A percentile compares a stretch with the other conserved stretches of the same genome.
Evolutionary conservation across 2,329 filamentous ascomycete species (phyloP).

Genomic region (Cercospora nicotianae): DNA sequence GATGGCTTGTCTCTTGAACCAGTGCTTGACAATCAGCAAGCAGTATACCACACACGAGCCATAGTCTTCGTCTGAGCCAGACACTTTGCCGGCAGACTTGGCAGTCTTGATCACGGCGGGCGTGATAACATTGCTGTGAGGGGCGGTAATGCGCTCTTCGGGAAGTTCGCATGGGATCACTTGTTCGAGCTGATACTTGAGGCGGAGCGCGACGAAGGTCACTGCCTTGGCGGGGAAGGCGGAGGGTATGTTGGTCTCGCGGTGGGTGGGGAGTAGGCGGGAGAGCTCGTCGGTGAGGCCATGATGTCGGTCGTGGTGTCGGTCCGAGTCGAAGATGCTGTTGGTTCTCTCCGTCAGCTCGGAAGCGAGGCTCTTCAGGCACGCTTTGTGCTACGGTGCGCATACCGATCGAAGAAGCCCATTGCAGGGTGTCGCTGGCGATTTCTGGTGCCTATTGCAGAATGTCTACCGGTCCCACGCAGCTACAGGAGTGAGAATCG

Average conservation of each 20-base stretch:
- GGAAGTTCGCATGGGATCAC: slow-evolving; percentile 89
- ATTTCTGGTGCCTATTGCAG: not conserved
- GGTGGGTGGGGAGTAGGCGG: slow-evolving; percentile 62
- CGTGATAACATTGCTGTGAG: slow-evolving; percentile 86
- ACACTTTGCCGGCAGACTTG: slow-evolving; percentile 66
- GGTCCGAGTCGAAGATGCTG: slow-evolving; percentile 32
- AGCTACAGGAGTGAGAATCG: not conserved
- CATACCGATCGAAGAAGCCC: slow-evolving; percentile 18
- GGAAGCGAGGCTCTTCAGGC: not conserved
- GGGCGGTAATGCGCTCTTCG: slow-evolving; percentile 68
- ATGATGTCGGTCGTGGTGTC: slow-evolving; percentile 41
- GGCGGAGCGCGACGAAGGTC: slow-evolving; percentile 82
- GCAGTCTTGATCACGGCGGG: slow-evolving; percentile 75
- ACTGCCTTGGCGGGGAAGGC: slow-evolving; percentile 76
- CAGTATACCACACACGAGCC: slow-evolving; percentile 80
- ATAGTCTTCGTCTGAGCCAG: slow-evolving; percentile 54
- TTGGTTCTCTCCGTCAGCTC: not conserved
- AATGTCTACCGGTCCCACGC: not conserved
- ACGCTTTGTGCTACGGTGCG: not conserved
- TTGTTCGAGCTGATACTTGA: slow-evolving; percentile 88
- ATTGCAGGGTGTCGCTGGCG: slow-evolving; percentile 4
- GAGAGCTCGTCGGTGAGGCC: slow-evolving; percentile 46
- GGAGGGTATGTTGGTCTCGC: slow-evolving; percentile 58
- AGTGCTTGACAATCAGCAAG: slow-evolving; percentile 70
- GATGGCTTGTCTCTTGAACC: slow-evolving; percentile 76